phyloP scores from a whole-genome alignment of 78 protist genomes.

The Dictyostelium purpureum region DNA sequence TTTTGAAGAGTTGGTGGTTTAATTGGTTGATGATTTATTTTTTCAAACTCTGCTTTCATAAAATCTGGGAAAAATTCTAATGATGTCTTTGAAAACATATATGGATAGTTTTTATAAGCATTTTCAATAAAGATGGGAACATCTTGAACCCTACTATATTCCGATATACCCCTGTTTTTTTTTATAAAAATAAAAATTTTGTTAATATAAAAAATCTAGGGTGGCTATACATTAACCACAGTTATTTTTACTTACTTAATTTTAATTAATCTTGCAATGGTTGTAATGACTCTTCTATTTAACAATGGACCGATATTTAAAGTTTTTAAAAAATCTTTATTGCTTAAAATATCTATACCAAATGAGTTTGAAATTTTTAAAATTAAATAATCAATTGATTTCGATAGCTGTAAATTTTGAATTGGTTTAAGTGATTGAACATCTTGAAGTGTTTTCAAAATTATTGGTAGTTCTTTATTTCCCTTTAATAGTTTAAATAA shows the following conservation, averaged over 20 bases:
- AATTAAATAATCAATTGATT: slow-evolving; percentile 3
- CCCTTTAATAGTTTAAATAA: slow-evolving; percentile 9
- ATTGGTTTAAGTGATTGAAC: not conserved
- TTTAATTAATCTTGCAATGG: slow-evolving; percentile 32
- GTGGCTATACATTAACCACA: too few species aligned
- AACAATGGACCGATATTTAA: not conserved
- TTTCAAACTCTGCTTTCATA: not conserved
- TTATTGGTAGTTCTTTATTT: not conserved
- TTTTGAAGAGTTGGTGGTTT: slow-evolving; percentile 26
- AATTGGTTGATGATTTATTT: not conserved
- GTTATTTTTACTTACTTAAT: not conserved
- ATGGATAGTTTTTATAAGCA: not conserved
- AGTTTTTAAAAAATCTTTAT: slow-evolving; percentile 6
- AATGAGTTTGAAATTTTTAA: slow-evolving; percentile 3
- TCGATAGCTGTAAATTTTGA: slow-evolving; percentile 1
- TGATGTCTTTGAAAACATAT: not conserved
- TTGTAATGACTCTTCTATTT: not conserved
- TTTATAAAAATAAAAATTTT: not conserved
- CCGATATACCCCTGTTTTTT: slow-evolving; percentile 1
- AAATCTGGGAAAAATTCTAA: slow-evolving; percentile 31
- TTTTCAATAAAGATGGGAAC: not conserved
- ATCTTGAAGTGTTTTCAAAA: not conserved
- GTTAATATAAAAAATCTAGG: too few species aligned
- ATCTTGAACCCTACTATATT: not conserved
- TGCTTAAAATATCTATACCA: not conserved